Percentiles rank a stretch among this genome's conserved stretches.
These are phyloP conservation scores for Tulasnella sp. DNA, from an alignment of 768 basidiomycete species.

Conservation along the genomic window DNA sequence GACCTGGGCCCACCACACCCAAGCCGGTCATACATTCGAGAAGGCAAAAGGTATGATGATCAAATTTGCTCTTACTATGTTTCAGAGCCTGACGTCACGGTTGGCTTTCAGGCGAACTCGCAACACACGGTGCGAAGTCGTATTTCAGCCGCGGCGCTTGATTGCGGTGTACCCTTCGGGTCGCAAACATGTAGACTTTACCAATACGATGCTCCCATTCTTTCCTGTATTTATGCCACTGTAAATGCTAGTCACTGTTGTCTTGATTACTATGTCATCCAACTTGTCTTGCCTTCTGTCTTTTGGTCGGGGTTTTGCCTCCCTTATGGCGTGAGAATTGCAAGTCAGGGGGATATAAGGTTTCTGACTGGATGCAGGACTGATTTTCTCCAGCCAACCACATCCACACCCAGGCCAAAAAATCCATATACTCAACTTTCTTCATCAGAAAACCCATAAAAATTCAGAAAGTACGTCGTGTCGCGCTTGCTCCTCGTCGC, in stretches of 20 bases:
- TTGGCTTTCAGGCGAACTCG: slow-evolving; percentile 58
- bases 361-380: background rate
- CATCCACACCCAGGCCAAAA: background rate
- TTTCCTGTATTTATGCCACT: background rate
- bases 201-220: background rate
- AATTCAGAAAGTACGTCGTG: slow-evolving; percentile 59
- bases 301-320: background rate
- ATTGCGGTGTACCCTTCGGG: background rate
- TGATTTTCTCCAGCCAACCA: background rate
- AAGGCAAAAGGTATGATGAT: slow-evolving; percentile 39
- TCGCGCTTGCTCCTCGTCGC: background rate
- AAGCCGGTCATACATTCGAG: slow-evolving; percentile 79
- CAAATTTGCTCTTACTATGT: slow-evolving; percentile 13
- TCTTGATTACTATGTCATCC: background rate
- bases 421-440: background rate
- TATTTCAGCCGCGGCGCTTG: slow-evolving; percentile 48
- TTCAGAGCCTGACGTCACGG: background rate
- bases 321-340: background rate
- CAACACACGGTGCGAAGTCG: slow-evolving; percentile 72
- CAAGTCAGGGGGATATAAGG: background rate
- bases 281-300: background rate
- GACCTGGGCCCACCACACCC: slow-evolving; percentile 69
- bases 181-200: background rate
- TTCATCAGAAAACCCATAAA: slow-evolving; percentile 26
- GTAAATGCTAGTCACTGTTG: background rate